phyloP scores from a whole-genome alignment of 176 grass and related monocot species.

The Cocos nucifera region DNA sequence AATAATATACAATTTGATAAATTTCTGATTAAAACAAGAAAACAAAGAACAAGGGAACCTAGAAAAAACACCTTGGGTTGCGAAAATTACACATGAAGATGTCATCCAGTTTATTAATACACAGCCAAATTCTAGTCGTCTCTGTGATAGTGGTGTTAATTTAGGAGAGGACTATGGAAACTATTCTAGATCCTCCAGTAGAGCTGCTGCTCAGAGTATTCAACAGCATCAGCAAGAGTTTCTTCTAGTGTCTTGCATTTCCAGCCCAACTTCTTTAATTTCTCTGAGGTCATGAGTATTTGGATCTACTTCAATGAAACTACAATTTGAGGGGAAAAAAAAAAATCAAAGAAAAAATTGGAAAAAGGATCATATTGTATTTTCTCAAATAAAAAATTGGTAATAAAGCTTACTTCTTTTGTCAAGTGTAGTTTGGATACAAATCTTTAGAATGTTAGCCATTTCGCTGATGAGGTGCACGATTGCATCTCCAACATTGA shows the following conservation, averaged over 20 bases:
- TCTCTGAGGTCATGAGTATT: slow-evolving; percentile 7
- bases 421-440: slow-evolving; percentile 33
- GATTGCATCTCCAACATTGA: slow-evolving; percentile 21
- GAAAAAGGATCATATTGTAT: too few species aligned
- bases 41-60: too few species aligned
- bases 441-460: slow-evolving; percentile 22
- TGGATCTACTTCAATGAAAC: slow-evolving; percentile 18
- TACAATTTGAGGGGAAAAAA: background rate
- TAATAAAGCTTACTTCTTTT: slow-evolving; percentile 18
- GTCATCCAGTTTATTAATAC: too few species aligned
- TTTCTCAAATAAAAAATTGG: background rate
- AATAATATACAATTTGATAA: too few species aligned
- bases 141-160: background rate
- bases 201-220: slow-evolving; percentile 23
- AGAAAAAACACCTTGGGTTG: too few species aligned
- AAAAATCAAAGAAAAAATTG: background rate
- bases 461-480: background rate
- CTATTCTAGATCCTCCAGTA: slow-evolving; percentile 23
- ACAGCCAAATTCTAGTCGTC: too few species aligned
- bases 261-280: slow-evolving; percentile 41
- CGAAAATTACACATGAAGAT: too few species aligned
- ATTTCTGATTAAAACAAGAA: too few species aligned
- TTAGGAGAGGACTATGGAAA: slow-evolving; percentile 11
- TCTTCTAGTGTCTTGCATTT: slow-evolving; percentile 28
- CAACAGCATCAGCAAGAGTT: slow-evolving; percentile 28